Conservation (phyloP, 805 yeast species). For the Candida pseudoglaebosa region DNA sequence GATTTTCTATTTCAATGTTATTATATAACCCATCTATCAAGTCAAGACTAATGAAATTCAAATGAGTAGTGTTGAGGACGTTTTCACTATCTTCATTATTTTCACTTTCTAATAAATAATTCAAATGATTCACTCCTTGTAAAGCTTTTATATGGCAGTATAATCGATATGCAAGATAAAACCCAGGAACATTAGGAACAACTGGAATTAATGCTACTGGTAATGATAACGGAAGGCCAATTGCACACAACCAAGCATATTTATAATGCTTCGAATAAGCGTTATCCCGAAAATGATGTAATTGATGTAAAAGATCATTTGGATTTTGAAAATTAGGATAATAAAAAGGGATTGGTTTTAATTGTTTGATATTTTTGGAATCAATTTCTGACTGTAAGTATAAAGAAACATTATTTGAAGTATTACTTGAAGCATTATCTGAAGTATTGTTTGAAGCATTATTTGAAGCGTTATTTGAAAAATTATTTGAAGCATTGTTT, state of each 20-base stretch:
- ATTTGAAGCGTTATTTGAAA: too few relatives aligned
- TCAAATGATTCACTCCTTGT: slow-evolving; percentile 67
- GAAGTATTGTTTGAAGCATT: too few relatives aligned
- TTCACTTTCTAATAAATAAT: slow-evolving; percentile 42
- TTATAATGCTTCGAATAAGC: slow-evolving; percentile 54
- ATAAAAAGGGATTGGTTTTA: slow-evolving; percentile 38
- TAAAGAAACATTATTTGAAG: too few relatives aligned
- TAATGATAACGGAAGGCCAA: slow-evolving; percentile 69
- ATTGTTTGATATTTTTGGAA: slow-evolving; percentile 23
- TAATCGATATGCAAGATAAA: slow-evolving; percentile 73
- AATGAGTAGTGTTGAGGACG: slow-evolving; percentile 18
- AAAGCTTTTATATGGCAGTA: slow-evolving; percentile 83
- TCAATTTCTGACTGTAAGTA: slow-evolving; percentile 26
- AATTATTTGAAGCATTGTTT: slow-evolving; percentile 3
- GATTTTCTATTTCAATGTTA: slow-evolving; percentile 5
- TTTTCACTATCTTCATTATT: slow-evolving; percentile 5
- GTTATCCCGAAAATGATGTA: slow-evolving; percentile 37
- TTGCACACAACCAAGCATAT: slow-evolving; percentile 48
- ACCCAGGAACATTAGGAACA: slow-evolving; percentile 91
- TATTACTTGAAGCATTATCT: too few relatives aligned
- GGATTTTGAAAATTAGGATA: slow-evolving; percentile 36
- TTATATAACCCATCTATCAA: slow-evolving; percentile 18
- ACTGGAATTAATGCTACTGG: slow-evolving; percentile 82
- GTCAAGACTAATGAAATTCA: slow-evolving; percentile 14
- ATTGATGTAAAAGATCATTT: slow-evolving; percentile 29